Evolutionary conservation across 371 early-diverging fungal species (phyloP).

Genomic region (Rhizopus stolonifer): DNA sequence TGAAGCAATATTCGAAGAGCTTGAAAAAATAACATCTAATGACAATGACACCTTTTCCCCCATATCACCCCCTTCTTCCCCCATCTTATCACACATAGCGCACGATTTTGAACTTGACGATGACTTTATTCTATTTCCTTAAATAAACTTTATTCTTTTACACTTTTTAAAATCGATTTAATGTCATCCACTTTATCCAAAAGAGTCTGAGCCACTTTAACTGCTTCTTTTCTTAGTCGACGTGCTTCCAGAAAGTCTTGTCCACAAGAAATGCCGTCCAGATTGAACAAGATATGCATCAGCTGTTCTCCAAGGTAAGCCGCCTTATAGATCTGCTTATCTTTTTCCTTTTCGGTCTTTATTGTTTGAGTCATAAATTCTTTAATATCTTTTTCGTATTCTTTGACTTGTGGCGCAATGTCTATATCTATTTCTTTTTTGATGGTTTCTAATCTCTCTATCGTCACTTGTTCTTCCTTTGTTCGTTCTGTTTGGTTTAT

Average conservation of each 20-base stretch:
- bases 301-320: conserved; percentile 25
- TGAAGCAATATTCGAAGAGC: conserved; percentile 18
- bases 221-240: conserved; percentile 19
- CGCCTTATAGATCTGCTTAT: conserved; percentile 19
- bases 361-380: conserved; percentile 2
- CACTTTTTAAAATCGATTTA: conserved; percentile 21
- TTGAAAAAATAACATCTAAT: conserved; percentile 10
- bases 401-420: conserved; percentile 13
- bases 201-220: conserved; percentile 16
- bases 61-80: conserved; percentile 11
- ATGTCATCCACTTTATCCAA: conserved; percentile 29
- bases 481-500: neutral
- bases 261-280: conserved; percentile 18
- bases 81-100: neutral
- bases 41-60: neutral
- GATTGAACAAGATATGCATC: conserved; percentile 28
- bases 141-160: neutral
- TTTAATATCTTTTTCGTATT: conserved; percentile 19
- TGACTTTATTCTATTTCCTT: conserved; percentile 23
- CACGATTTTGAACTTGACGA: neutral
- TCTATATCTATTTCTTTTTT: conserved; percentile 10
- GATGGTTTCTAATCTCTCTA: conserved; percentile 9
- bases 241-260: conserved; percentile 16
- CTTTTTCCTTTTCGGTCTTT: conserved; percentile 16
- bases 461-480: conserved; percentile 1